Conservation (phyloP, 73 alveolate species). For the Paramecium biaurelia region DNA sequence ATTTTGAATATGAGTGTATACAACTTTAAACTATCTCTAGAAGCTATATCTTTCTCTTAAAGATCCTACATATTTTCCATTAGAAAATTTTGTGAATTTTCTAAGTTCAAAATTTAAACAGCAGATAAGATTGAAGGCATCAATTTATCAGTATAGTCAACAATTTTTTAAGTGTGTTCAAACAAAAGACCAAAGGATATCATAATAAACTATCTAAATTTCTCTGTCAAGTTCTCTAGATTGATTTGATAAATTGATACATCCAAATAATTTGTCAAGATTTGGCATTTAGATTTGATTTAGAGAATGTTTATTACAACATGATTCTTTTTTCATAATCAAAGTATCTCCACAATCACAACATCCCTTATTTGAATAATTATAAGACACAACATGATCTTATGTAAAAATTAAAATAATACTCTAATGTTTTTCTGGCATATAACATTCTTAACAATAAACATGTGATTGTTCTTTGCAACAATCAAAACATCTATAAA, state of each 20-base stretch:
- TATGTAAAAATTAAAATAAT: neutral
- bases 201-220: neutral
- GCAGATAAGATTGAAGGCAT: neutral
- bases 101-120: neutral
- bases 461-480: neutral
- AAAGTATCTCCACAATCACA: constrained; percentile 4
- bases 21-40: neutral
- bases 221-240: neutral
- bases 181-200: neutral
- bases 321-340: neutral
- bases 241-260: neutral
- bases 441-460: neutral
- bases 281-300: neutral
- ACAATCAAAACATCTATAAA: constrained; percentile 4
- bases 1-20: neutral
- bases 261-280: neutral
- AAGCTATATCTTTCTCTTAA: neutral
- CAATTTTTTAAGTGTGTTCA: neutral
- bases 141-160: neutral
- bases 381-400: neutral
- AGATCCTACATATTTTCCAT: neutral
- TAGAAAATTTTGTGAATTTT: neutral
- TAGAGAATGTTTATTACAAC: neutral
- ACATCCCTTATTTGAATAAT: constrained; percentile 21
- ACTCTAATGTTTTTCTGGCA: neutral